A percentile compares a stretch with the other conserved stretches of the same genome.
Evolutionary conservation across 148 eudicot genomes (phyloP).

Genomic region (Cornus kousa): DNA sequence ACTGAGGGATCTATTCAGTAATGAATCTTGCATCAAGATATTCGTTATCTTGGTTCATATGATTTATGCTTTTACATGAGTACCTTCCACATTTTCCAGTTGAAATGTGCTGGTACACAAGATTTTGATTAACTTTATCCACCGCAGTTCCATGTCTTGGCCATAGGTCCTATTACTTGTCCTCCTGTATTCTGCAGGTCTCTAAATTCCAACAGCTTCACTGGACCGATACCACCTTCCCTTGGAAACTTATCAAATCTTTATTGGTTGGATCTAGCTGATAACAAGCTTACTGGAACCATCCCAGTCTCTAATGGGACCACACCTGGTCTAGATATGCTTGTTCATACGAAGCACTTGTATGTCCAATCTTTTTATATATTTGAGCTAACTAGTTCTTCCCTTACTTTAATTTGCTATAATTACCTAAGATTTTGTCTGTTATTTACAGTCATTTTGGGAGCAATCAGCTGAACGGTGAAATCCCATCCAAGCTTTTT

Average conservation of each 20-base stretch:
- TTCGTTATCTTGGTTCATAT: neutral
- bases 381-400: neutral
- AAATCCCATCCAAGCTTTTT: conserved; percentile 56
- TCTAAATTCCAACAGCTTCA: conserved; percentile 39
- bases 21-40: neutral
- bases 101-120: neutral
- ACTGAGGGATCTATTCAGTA: neutral
- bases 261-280: conserved; percentile 72
- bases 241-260: conserved; percentile 57
- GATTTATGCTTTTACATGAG: neutral
- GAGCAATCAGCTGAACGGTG: conserved; percentile 68
- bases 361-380: conserved; percentile 25
- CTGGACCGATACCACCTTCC: conserved; percentile 48
- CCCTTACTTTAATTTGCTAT: neutral
- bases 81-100: conserved; percentile 1
- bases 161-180: neutral
- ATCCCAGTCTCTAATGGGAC: conserved; percentile 60
- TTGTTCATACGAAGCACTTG: conserved; percentile 65
- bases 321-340: conserved; percentile 63
- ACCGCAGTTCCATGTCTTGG: neutral
- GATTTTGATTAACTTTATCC: neutral
- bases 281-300: conserved; percentile 54
- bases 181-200: conserved; percentile 22
- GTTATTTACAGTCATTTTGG: conserved; percentile 68
- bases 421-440: neutral